Evolutionary conservation across 768 basidiomycete species (phyloP).

Genomic region (Podaxis sp.): DNA sequence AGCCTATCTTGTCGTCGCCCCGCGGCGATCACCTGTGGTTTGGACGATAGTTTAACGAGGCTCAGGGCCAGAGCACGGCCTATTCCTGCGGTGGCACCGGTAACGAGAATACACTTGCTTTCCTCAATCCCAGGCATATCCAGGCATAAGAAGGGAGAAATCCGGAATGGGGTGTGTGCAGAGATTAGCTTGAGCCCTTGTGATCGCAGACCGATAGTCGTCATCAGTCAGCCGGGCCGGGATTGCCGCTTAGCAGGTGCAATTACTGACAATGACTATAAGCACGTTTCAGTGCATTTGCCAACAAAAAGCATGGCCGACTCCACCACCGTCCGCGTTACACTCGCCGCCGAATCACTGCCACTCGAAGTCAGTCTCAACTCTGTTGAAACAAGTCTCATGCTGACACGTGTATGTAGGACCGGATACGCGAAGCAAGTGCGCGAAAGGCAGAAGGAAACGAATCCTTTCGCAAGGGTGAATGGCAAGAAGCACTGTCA

Average conservation of each 20-base stretch:
- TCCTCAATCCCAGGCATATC: conserved; percentile 41
- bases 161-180: neutral
- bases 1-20: conserved; percentile 56
- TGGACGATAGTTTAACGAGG: conserved; percentile 44
- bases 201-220: neutral
- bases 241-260: neutral
- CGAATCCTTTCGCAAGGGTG: conserved; percentile 59
- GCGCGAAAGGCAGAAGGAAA: conserved; percentile 78
- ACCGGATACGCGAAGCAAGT: conserved; percentile 40
- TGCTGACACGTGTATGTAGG: conserved; percentile 14
- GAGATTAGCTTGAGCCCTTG: neutral
- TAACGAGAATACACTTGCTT: conserved; percentile 51
- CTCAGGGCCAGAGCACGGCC: conserved; percentile 55
- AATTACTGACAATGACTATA: neutral
- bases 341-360: conserved; percentile 5
- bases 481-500: conserved; percentile 71
- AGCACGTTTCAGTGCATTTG: neutral
- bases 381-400: neutral
- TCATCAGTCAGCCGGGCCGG: neutral
- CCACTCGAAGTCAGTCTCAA: conserved; percentile 2
- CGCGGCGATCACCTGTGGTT: conserved; percentile 49
- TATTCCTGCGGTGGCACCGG: conserved; percentile 60
- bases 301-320: neutral
- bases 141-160: neutral
- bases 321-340: neutral